These are phyloP conservation scores for Pseudogymnoascus sp. DNA, from an alignment of 2,329 filamentous ascomycete species.

Conservation along the genomic window DNA sequence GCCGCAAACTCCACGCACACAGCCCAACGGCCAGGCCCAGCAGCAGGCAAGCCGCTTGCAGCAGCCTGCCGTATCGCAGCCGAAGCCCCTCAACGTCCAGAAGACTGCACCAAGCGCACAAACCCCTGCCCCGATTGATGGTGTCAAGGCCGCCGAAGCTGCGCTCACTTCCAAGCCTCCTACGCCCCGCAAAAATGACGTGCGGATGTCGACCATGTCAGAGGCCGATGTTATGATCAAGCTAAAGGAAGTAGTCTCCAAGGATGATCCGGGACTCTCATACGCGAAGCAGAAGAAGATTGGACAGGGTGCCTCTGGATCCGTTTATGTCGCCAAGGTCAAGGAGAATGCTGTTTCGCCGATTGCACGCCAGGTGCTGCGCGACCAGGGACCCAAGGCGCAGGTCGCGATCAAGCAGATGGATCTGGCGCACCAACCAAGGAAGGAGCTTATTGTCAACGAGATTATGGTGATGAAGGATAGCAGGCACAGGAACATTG, in stretches of 20 bases:
- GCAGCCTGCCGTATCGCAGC: conserved; percentile 40
- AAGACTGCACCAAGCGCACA: conserved; percentile 34
- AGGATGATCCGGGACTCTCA: conserved; percentile 86
- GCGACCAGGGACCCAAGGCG: conserved; percentile 70
- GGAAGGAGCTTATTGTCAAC: conserved; percentile 97
- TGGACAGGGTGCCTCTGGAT: conserved; percentile 93
- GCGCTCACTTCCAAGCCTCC: conserved; percentile 78
- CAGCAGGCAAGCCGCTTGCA: conserved; percentile 45
- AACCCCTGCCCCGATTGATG: conserved; percentile 45
- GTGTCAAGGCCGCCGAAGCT: conserved; percentile 82
- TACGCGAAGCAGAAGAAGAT: conserved; percentile 99
- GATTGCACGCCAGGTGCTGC: conserved; percentile 69
- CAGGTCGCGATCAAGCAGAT: conserved; percentile 99
- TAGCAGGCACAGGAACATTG: conserved; percentile 95
- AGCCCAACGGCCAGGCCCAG: conserved; percentile 41
- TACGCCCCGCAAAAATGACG: conserved; percentile 72
- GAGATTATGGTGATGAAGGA: conserved; percentile 99
- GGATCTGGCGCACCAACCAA: conserved; percentile 93
- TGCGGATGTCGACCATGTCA: conserved; percentile 97
- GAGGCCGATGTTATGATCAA: conserved; percentile 96
- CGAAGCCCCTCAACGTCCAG: conserved; percentile 73
- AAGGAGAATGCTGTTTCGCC: conserved; percentile 80
- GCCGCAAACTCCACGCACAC: conserved; percentile 33
- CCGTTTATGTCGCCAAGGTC: conserved; percentile 94
- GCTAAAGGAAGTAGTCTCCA: conserved; percentile 87